Evolutionary conservation across 2,329 filamentous ascomycete genomes (phyloP).

Genomic region (Colletotrichum agaves): DNA sequence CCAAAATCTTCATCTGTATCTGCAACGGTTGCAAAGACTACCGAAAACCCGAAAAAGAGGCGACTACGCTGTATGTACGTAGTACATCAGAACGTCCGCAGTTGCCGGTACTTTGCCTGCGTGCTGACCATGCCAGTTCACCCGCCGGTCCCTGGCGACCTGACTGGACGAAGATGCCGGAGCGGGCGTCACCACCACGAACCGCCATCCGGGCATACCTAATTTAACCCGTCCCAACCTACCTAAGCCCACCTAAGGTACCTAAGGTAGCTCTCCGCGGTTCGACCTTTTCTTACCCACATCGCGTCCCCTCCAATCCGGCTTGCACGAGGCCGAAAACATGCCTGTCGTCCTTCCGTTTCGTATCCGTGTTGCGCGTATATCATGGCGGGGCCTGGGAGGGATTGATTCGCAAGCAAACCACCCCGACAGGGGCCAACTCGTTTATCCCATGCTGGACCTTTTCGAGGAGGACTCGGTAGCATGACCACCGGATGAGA

Average conservation of each 20-base stretch:
- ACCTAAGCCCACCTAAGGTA: constrained; percentile 23
- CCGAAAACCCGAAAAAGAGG: neutral
- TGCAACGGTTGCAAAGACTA: neutral
- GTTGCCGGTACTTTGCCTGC: constrained; percentile 10
- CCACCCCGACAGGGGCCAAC: neutral
- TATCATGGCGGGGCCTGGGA: constrained; percentile 11
- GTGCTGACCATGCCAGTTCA: neutral
- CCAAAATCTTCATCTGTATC: neutral
- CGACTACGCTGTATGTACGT: neutral
- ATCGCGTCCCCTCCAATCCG: neutral
- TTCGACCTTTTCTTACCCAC: constrained; percentile 9
- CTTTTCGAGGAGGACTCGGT: constrained; percentile 14
- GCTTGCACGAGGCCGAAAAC: neutral
- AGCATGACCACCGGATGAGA: neutral
- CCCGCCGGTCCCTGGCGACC: neutral
- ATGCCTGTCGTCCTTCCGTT: neutral
- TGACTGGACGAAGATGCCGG: neutral
- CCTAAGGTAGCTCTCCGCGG: neutral
- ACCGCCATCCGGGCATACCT: neutral
- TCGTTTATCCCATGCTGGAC: constrained; percentile 20
- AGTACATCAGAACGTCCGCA: neutral
- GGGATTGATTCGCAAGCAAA: constrained; percentile 11
- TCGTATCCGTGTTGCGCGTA: constrained; percentile 22
- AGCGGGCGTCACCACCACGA: constrained; percentile 19
- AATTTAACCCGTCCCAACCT: neutral